Evolutionary conservation across 2,329 filamentous ascomycete genomes (phyloP), one percentile per base, ranked within the genome.

Genomic region (Exophiala sp.): DNA sequence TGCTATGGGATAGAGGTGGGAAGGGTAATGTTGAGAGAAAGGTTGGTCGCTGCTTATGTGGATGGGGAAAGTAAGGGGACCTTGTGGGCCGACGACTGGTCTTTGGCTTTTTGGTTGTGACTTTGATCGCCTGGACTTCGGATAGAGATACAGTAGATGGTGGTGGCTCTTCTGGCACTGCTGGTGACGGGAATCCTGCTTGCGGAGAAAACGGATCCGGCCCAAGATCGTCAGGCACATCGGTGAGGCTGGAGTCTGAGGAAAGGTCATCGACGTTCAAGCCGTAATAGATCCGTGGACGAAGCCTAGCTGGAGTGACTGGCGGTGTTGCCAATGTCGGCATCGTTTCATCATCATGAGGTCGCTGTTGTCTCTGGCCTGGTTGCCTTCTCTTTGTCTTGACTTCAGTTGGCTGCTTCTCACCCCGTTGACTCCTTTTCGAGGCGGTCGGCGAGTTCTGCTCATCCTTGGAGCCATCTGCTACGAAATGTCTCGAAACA

Each of bases 1-100:
- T 66, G 0, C 73, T 63, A 0, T 78, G 73, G 6, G 76, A 74
- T 27, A 89, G 78, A 0, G 82, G 77, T 0, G 88, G 86, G 57
- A 91, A 87, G 1, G 71, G 73, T 5, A 75, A 69, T 53, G 68
- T 73, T 3, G 76, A 78, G 8, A 69, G 57, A 47, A 65, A 54
- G 43, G 66, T 61, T 13, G 55, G 52, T 19, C 58, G 50, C 30
- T 53, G 55, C 34, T 57, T 59, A 44, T 60, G 52, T 8, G 60
- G 60, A 13, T 60, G 59, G 1, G 66, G 64, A 52, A 75, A 75
- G 56, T 72, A 74, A 16, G 66, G 72, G 2, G 72, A 74, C 52
- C 46, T 49, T 9, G 52, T 50, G 7, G 41, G 41, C 9, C 41
- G 41, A 52, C 48, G 42, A 13, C 2, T 3, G n/a, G 2, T 8